phyloP scores from a whole-genome alignment of 495 filamentous ascomycete species.

The Oleoguttula mirabilis region DNA sequence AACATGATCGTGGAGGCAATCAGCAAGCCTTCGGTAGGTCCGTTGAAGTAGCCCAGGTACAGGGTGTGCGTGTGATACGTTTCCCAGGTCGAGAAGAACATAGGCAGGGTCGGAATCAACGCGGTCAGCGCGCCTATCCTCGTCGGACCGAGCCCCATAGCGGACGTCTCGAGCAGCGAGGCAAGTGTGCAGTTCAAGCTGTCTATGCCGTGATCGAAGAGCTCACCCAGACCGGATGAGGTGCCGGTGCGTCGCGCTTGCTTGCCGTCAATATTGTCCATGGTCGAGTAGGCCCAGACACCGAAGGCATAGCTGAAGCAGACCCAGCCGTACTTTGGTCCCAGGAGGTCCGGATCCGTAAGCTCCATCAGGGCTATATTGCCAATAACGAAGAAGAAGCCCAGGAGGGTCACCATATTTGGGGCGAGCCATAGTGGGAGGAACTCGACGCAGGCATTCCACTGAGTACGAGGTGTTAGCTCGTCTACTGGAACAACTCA shows the following conservation, averaged over 20 bases:
- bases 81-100: slow-evolving; percentile 99
- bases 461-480: slow-evolving; percentile 45
- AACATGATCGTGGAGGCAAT: slow-evolving; percentile 79
- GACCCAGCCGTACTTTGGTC: slow-evolving; percentile 53
- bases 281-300: slow-evolving; percentile 67
- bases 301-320: slow-evolving; percentile 20
- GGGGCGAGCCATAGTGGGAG: slow-evolving; percentile 92
- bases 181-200: slow-evolving; percentile 92
- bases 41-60: slow-evolving; percentile 94
- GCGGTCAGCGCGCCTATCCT: slow-evolving; percentile 82
- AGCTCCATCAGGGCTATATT: slow-evolving; percentile 73
- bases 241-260: slow-evolving; percentile 91
- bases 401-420: slow-evolving; percentile 92
- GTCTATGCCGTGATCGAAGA: slow-evolving; percentile 98
- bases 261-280: slow-evolving; percentile 98
- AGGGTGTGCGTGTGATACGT: slow-evolving; percentile 97
- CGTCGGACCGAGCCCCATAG: slow-evolving; percentile 76
- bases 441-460: slow-evolving; percentile 92
- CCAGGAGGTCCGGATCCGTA: slow-evolving; percentile 81
- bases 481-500: neutral
- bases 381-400: slow-evolving; percentile 83
- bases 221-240: slow-evolving; percentile 84
- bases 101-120: slow-evolving; percentile 78
- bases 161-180: slow-evolving; percentile 75
- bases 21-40: slow-evolving; percentile 84